Conservation (phyloP, 1,139 yeast species). For the Yamadazyma oceani region DNA sequence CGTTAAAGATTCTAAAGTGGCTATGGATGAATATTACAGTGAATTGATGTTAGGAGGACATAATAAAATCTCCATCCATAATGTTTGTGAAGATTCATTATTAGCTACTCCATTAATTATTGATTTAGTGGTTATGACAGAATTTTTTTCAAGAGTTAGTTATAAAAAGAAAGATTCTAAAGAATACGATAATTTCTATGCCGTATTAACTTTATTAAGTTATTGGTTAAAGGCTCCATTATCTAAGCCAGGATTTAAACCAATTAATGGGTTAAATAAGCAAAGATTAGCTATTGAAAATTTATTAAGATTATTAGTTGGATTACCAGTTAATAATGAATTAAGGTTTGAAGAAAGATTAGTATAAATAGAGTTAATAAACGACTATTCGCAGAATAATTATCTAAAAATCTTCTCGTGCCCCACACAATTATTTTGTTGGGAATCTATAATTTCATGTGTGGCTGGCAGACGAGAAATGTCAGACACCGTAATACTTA, state of each 20-base stretch:
- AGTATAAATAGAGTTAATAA: slow-evolving; percentile 11
- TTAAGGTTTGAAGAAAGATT: slow-evolving; percentile 93
- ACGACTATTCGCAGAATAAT: too few species aligned
- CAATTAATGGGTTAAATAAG: slow-evolving; percentile 91
- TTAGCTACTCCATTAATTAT: slow-evolving; percentile 93
- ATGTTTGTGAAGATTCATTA: slow-evolving; percentile 94
- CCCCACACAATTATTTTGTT: too few species aligned
- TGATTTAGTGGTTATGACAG: slow-evolving; percentile 87
- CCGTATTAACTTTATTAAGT: slow-evolving; percentile 82
- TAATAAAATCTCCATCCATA: slow-evolving; percentile 89
- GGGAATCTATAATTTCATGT: too few species aligned
- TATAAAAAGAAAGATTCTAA: slow-evolving; percentile 56
- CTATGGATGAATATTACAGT: slow-evolving; percentile 97
- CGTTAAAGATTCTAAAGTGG: slow-evolving; percentile 95
- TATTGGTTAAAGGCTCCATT: slow-evolving; percentile 98
- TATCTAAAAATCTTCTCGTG: too few species aligned
- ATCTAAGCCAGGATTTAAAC: slow-evolving; percentile 85
- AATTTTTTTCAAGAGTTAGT: slow-evolving; percentile 82
- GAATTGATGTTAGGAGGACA: slow-evolving; percentile 98
- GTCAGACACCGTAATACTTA: too few species aligned
- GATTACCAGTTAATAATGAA: slow-evolving; percentile 87
- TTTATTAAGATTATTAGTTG: slow-evolving; percentile 84
- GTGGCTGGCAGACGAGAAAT: too few species aligned
- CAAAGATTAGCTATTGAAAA: slow-evolving; percentile 93
- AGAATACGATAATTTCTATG: slow-evolving; percentile 68